Evolutionary conservation across 306 rosid species (phyloP).

Genomic region (Quercus robur): DNA sequence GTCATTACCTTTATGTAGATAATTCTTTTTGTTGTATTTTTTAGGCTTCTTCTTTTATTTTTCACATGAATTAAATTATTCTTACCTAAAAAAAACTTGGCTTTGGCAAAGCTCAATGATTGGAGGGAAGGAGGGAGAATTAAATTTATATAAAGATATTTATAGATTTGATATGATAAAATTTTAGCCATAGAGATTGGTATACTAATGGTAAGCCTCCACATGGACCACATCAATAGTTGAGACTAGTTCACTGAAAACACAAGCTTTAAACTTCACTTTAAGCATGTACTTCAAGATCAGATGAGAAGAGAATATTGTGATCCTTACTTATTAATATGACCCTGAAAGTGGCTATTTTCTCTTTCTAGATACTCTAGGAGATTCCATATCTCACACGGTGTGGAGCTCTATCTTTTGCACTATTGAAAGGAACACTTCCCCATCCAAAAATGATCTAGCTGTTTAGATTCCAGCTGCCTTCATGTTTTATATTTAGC

Average conservation of each 20-base stretch:
- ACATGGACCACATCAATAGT: neutral
- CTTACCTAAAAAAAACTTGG: neutral
- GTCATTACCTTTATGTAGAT: too few species aligned
- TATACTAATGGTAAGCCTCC: neutral
- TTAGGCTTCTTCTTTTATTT: too few species aligned
- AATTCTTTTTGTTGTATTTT: too few species aligned
- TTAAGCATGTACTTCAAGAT: neutral
- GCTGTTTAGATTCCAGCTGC: neutral
- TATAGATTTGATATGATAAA: neutral
- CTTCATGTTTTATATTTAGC: neutral
- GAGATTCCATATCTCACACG: neutral
- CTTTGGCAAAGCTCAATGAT: neutral
- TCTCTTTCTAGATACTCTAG: neutral
- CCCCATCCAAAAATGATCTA: neutral
- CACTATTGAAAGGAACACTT: neutral
- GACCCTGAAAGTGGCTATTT: neutral
- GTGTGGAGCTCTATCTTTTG: neutral
- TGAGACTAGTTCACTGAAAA: neutral
- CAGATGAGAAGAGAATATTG: neutral
- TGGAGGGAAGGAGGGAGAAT: neutral
- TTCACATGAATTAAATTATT: too few species aligned
- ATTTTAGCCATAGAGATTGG: neutral
- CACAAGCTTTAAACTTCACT: neutral
- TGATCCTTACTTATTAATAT: neutral
- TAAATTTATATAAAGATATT: neutral